Evolutionary conservation across 2,329 filamentous ascomycete genomes (phyloP), one percentile per base, ranked within the genome.

Genomic region (Uncinocarpus reesii): DNA sequence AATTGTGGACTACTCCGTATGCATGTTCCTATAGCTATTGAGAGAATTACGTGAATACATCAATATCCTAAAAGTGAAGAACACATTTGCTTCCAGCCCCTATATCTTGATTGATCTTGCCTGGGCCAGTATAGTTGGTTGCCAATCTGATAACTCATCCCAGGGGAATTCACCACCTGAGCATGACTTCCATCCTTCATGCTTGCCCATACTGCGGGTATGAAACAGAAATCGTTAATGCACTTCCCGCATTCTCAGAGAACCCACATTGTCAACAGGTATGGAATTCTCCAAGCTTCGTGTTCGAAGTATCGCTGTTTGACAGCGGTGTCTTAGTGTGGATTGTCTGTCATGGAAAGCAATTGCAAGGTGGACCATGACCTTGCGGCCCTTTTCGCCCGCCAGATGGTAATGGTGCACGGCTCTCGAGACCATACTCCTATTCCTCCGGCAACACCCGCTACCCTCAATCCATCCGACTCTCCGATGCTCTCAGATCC

Each of bases 381-480:
- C 57, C 81, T 95, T 29, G 77, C 83, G n/a, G 72, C 77, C 51
- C 80, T 94, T 59, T 88, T 95, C 65, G 76, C 83, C 44, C 80
- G 79, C 56, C 84, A 85, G 62, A 76, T 93, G 67, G 84, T 75
- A 47, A 75, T 92, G 56, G 65, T 64, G 43, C 49, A 53, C 15
- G 18, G 60, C 8, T 59, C 62, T 42, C 58, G 64, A 52, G 38
- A 56, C 46, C 62, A 57, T 56, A 57, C 53, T 49, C 54, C 59
- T 42, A 55, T 58, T 47, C 50, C 54, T 29, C 70, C 67, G 40
- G 62, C 58, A 34, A 56, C 59, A 48, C 50, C 57, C 23, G 70
- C 67, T 41, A 62, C 57, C 48, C 58, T 58, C 46, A 57, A 51
- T 47, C 31, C 36, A 16, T 40, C 43, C n/a, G 31, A 23, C n/a